Evolutionary conservation across 306 rosid species (phyloP), one percentile per base, ranked within the genome.

Genomic region (Gynostemma pentaphyllum): DNA sequence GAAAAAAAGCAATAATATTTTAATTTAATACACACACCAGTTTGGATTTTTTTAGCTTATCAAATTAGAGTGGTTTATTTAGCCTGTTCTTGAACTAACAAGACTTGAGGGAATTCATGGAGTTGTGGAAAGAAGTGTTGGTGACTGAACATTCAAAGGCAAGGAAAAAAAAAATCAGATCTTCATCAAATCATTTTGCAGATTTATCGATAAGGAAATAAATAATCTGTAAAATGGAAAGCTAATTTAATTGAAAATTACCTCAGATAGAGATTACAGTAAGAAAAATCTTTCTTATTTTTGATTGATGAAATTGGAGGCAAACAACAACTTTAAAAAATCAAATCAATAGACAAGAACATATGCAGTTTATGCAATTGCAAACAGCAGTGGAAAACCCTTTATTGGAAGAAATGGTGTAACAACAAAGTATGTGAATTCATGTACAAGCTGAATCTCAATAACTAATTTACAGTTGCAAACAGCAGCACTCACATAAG

Each of bases 401-500:
- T 57, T 57, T 57, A 37, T 57, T 36, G 46, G 22, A 57, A 57
- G 47, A 55, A 55, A 55, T n/a, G 9, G 62, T 55, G 62, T 55
- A 55, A 18, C 21, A 11, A 36, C 45, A 21, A 39, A 60, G 65
- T 39, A 36, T 60, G 32, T 60, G 64, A 32, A 2, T 36, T 36
- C 46, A 57, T 57, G 46, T 57, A 57, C 64, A 57, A 57, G 27
- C 64, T 57, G 64, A 57, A 57, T 45, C 64, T 57, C 29, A 57
- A 68, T 62, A 57, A 39, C 65, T 60, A 60, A 60, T 60, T 60
- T 60, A 60, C 65, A 37, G 48, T 39, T 60, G 64, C 8, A 57
- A 14, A 57, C 45, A 57, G 18, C 64, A 57, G 46, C 45, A 39
- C 48, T 39, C 65, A 39, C 48, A 60, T 39, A 22, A 60, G 47